Evolutionary conservation across 1,284 basidiomycete genomes (phyloP).

Genomic region (Sphaerobolus stellatus): DNA sequence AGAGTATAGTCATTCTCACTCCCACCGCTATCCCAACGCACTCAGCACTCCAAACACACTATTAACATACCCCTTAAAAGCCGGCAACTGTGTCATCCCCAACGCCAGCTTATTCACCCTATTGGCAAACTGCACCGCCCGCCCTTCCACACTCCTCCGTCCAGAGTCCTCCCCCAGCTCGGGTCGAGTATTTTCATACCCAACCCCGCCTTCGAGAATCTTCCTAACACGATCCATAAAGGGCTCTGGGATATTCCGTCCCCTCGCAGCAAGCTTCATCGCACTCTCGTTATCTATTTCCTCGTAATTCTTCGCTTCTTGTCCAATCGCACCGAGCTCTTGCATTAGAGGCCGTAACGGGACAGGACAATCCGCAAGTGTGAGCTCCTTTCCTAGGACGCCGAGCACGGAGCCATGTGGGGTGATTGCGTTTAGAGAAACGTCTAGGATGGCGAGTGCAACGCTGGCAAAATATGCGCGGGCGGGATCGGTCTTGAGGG

Average conservation of each 20-base stretch:
- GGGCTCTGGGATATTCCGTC: slow-evolving; percentile 41
- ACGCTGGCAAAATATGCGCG: slow-evolving; percentile 77
- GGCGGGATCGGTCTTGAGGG: slow-evolving; percentile 60
- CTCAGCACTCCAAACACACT: slow-evolving; percentile 10
- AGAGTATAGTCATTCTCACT: too few relatives aligned
- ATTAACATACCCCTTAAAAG: slow-evolving; percentile 46
- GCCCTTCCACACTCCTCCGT: slow-evolving; percentile 53
- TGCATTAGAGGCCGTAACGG: slow-evolving; percentile 64
- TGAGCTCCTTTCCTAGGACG: slow-evolving; percentile 52
- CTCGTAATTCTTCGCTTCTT: slow-evolving; percentile 47
- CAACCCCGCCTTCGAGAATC: slow-evolving; percentile 55
- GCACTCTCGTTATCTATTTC: slow-evolving; percentile 57
- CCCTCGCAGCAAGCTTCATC: slow-evolving; percentile 46
- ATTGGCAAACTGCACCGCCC: slow-evolving; percentile 68
- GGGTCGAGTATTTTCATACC: slow-evolving; percentile 31
- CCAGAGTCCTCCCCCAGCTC: slow-evolving; percentile 30
- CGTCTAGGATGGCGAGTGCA: slow-evolving; percentile 68
- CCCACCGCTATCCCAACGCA: slow-evolving; percentile 1
- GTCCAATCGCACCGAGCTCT: slow-evolving; percentile 62
- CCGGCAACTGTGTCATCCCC: slow-evolving; percentile 61
- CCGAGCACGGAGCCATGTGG: slow-evolving; percentile 54
- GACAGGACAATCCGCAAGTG: slow-evolving; percentile 55
- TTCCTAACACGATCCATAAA: slow-evolving; percentile 58
- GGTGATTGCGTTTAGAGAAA: slow-evolving; percentile 50
- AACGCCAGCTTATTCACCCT: slow-evolving; percentile 70